phyloP scores from a whole-genome alignment of 2,329 filamentous ascomycete species.

The Neofusicoccum kwambonambiense region DNA sequence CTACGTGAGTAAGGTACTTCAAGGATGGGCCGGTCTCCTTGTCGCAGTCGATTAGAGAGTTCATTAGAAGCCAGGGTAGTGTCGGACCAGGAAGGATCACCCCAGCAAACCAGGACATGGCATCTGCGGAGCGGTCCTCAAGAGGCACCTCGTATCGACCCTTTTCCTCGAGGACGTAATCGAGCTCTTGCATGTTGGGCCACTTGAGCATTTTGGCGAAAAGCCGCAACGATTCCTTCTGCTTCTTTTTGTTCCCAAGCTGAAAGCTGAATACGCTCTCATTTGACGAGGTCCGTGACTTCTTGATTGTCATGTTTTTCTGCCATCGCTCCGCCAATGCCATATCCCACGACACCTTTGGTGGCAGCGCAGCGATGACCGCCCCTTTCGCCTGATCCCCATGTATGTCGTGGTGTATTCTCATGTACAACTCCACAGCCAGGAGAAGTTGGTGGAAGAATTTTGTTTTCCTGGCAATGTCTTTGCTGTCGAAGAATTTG shows the following conservation, averaged over 20 bases:
- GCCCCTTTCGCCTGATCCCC: conserved; percentile 64
- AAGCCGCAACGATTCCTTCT: conserved; percentile 65
- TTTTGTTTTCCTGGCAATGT: conserved; percentile 58
- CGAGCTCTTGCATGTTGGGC: conserved; percentile 68
- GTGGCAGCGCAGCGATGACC: conserved; percentile 64
- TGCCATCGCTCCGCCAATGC: conserved; percentile 73
- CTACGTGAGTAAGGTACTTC: conserved; percentile 65
- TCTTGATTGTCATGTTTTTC: conserved; percentile 66
- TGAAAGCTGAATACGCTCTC: conserved; percentile 57
- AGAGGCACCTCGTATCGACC: conserved; percentile 48
- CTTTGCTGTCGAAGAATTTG: conserved; percentile 64
- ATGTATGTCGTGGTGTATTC: conserved; percentile 64
- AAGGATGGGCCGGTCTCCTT: conserved; percentile 65
- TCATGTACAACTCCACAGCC: conserved; percentile 68
- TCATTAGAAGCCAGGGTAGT: conserved; percentile 76
- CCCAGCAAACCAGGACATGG: conserved; percentile 75
- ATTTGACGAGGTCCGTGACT: conserved; percentile 49
- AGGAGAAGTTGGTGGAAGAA: conserved; percentile 79
- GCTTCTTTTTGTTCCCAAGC: conserved; percentile 63
- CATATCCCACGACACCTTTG: conserved; percentile 69
- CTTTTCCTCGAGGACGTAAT: conserved; percentile 61
- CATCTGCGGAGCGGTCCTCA: conserved; percentile 66
- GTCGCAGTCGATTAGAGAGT: conserved; percentile 72
- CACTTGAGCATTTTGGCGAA: conserved; percentile 74
- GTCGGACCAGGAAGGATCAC: conserved; percentile 68